Evolutionary conservation across 202 grass and related monocot genomes (phyloP).

Genomic region (Carex arenaria): DNA sequence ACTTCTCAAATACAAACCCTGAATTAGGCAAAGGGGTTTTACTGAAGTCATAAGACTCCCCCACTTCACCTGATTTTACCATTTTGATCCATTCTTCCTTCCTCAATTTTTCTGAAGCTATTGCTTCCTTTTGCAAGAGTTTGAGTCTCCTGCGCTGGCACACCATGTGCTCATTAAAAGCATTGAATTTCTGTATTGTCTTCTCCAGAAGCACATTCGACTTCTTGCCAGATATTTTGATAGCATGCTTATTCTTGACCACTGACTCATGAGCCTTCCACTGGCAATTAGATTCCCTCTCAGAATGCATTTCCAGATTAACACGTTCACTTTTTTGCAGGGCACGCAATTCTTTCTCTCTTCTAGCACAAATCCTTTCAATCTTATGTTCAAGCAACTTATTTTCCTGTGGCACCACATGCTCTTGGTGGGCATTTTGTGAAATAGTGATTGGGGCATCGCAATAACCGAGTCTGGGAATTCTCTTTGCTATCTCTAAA

Average conservation of each 20-base stretch:
- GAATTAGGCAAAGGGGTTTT: not conserved
- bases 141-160: not conserved
- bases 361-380: not conserved
- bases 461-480: not conserved
- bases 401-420: not conserved
- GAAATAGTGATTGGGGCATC: not conserved
- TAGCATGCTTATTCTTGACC: not conserved
- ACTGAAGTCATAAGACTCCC: not conserved
- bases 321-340: not conserved
- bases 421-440: not conserved
- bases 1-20: slow-evolving; percentile 8
- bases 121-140: not conserved
- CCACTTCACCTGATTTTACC: not conserved
- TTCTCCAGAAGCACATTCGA: not conserved
- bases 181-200: not conserved
- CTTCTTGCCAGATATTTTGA: not conserved
- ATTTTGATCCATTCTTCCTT: not conserved
- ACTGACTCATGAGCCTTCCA: not conserved
- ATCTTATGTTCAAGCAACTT: not conserved
- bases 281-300: not conserved
- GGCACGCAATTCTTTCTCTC: not conserved
- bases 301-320: not conserved
- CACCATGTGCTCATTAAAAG: not conserved
- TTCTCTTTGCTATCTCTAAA: not conserved
- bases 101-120: not conserved